Evolutionary conservation across 352 stramenopile species (phyloP).

Genomic region (Globisporangium paddicum): DNA sequence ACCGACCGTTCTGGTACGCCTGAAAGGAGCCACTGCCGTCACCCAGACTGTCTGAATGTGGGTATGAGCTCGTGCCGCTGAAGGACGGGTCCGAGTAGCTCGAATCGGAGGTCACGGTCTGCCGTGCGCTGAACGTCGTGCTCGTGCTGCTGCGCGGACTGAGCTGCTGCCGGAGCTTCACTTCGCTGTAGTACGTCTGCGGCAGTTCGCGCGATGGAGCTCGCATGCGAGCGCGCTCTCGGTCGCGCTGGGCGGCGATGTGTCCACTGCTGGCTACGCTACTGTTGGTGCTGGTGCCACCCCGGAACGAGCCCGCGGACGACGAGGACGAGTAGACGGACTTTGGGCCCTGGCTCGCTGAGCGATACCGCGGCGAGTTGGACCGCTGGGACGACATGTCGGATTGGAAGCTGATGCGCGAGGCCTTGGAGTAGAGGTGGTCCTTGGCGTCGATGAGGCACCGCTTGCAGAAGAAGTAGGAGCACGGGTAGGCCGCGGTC

Average conservation of each 20-base stretch:
- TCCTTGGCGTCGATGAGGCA: constrained; percentile 45
- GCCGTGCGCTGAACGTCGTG: constrained; percentile 6
- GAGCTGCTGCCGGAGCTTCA: constrained; percentile 9
- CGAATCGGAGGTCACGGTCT: constrained; percentile 10
- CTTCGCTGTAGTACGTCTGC: constrained; percentile 3
- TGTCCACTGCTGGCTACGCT: background rate
- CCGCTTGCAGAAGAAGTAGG: constrained; percentile 53
- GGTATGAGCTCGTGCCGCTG: background rate
- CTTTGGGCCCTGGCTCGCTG: background rate
- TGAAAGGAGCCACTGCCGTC: background rate
- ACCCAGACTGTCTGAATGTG: background rate
- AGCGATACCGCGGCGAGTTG: constrained; percentile 11
- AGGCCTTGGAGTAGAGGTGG: constrained; percentile 28
- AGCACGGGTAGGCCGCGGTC: constrained; percentile 48
- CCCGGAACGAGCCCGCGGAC: constrained; percentile 18
- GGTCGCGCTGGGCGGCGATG: background rate
- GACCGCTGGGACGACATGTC: constrained; percentile 29
- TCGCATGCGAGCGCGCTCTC: background rate
- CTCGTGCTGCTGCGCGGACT: constrained; percentile 15
- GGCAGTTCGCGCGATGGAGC: constrained; percentile 1
- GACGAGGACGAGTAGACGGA: constrained; percentile 16
- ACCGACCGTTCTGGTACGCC: constrained; percentile 1
- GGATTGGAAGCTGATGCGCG: constrained; percentile 36
- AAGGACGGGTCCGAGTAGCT: constrained; percentile 12
- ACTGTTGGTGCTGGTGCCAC: constrained; percentile 15